Conservation (phyloP, 352 stramenopile species). For the Phytophthora sp. region DNA sequence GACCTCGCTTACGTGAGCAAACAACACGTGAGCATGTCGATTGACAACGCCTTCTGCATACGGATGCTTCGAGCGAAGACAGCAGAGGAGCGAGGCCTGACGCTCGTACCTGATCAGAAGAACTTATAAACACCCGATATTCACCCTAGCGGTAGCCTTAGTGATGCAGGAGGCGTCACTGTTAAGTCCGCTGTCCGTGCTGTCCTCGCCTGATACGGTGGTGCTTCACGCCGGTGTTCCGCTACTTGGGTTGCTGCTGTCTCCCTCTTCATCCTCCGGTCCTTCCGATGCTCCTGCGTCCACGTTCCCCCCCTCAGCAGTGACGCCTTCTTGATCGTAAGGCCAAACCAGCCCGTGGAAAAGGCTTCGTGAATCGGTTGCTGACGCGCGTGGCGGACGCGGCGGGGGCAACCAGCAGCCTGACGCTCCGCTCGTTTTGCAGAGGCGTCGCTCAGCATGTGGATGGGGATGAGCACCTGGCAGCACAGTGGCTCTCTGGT, state of each 20-base stretch:
- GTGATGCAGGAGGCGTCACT: not conserved
- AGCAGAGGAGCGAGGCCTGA: no score
- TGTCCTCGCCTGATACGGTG: not conserved
- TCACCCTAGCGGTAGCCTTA: no score
- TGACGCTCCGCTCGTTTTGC: constrained; percentile 41
- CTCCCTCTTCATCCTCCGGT: not conserved
- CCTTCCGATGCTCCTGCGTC: not conserved
- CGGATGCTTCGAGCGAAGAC: no score
- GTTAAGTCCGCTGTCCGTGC: not conserved
- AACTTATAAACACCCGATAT: no score
- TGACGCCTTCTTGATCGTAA: no score
- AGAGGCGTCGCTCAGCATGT: constrained; percentile 35
- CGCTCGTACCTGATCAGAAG: no score
- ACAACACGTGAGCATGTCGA: not conserved
- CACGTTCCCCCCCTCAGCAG: no score
- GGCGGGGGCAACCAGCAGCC: not conserved
- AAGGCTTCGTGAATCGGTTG: no score
- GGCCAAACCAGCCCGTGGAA: no score
- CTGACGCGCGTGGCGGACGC: no score
- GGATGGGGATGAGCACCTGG: not conserved
- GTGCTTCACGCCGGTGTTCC: not conserved
- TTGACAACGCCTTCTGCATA: not conserved
- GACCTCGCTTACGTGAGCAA: not conserved
- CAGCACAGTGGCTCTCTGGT: constrained; percentile 5
- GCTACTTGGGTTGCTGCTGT: not conserved